Percentiles rank a stretch among this genome's conserved stretches.
These are phyloP conservation scores for Syncephalastrum contaminatum DNA, from an alignment of 371 early-diverging fungal species.

Conservation along the genomic window DNA sequence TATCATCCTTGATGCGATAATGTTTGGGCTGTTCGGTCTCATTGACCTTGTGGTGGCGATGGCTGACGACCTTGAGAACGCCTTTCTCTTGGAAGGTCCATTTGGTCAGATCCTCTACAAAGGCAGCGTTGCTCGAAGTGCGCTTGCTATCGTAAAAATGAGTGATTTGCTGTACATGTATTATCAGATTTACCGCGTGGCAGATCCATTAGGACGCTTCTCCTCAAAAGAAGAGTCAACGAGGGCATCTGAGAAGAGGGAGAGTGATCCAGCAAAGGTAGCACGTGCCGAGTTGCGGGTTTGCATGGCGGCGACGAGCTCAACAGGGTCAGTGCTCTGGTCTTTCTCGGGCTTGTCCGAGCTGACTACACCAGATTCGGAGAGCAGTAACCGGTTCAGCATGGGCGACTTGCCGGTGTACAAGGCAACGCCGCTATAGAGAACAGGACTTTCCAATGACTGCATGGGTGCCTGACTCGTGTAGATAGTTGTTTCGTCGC, in stretches of 20 bases:
- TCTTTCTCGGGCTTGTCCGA: slow-evolving; percentile 29
- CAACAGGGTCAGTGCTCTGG: slow-evolving; percentile 29
- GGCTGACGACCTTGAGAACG: slow-evolving; percentile 68
- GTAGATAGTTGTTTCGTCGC: slow-evolving; percentile 45
- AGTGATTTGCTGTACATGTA: background rate
- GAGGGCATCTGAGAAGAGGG: slow-evolving; percentile 64
- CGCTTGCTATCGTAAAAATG: slow-evolving; percentile 10
- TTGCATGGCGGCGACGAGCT: slow-evolving; percentile 82
- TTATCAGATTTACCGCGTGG: slow-evolving; percentile 14
- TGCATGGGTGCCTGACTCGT: slow-evolving; percentile 31
- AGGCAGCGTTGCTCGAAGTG: slow-evolving; percentile 68
- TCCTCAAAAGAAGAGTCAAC: slow-evolving; percentile 19
- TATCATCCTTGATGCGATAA: slow-evolving; percentile 90
- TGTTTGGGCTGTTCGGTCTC: slow-evolving; percentile 64
- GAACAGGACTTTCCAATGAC: slow-evolving; percentile 48
- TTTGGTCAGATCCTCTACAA: slow-evolving; percentile 69
- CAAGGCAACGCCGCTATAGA: slow-evolving; percentile 81
- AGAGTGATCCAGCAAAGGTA: slow-evolving; percentile 78
- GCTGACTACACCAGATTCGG: slow-evolving; percentile 62
- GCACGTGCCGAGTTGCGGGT: slow-evolving; percentile 88
- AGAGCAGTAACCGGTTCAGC: slow-evolving; percentile 66
- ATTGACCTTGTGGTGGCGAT: slow-evolving; percentile 70
- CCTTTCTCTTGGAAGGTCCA: slow-evolving; percentile 95
- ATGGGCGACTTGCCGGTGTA: slow-evolving; percentile 55
- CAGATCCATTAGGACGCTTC: slow-evolving; percentile 16